These are phyloP conservation scores for Aspergillus tubingensis DNA, from an alignment of 2,329 filamentous ascomycete genomes.

Conservation along the genomic window DNA sequence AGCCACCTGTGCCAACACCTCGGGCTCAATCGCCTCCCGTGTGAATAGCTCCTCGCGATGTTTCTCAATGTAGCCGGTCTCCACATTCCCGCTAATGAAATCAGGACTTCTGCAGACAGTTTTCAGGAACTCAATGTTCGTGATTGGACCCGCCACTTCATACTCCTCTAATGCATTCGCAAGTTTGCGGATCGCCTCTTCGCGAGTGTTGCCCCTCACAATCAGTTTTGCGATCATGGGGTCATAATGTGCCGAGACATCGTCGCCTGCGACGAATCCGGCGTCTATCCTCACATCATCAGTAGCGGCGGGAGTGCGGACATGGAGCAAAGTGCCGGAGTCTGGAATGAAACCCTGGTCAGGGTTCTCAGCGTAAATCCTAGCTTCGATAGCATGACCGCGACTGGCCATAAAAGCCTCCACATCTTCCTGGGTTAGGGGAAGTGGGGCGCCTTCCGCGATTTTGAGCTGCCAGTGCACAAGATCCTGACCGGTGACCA, in stretches of 20 bases:
- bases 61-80: slow-evolving; percentile 95
- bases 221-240: slow-evolving; percentile 99
- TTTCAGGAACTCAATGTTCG: slow-evolving; percentile 97
- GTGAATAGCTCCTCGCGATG: slow-evolving; percentile 77
- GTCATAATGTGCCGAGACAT: slow-evolving; percentile 92
- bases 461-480: slow-evolving; percentile 96
- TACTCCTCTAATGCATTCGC: slow-evolving; percentile 80
- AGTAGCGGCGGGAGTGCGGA: slow-evolving; percentile 69
- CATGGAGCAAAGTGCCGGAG: slow-evolving; percentile 82
- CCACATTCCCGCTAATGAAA: slow-evolving; percentile 84
- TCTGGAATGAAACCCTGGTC: slow-evolving; percentile 90
- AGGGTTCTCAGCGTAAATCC: slow-evolving; percentile 96
- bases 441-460: slow-evolving; percentile 69
- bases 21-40: slow-evolving; percentile 61
- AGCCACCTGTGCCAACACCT: slow-evolving; percentile 84
- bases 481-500: slow-evolving; percentile 74
- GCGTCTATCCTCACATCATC: slow-evolving; percentile 86
- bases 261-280: slow-evolving; percentile 87
- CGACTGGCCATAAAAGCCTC: slow-evolving; percentile 69
- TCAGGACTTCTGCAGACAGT: slow-evolving; percentile 76
- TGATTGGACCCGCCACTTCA: slow-evolving; percentile 88
- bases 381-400: slow-evolving; percentile 89
- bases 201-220: slow-evolving; percentile 75
- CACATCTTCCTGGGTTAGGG: slow-evolving; percentile 66
- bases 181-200: slow-evolving; percentile 80